Conservation (phyloP, 108 stramenopile species). For the Nannochloropsis salina region DNA sequence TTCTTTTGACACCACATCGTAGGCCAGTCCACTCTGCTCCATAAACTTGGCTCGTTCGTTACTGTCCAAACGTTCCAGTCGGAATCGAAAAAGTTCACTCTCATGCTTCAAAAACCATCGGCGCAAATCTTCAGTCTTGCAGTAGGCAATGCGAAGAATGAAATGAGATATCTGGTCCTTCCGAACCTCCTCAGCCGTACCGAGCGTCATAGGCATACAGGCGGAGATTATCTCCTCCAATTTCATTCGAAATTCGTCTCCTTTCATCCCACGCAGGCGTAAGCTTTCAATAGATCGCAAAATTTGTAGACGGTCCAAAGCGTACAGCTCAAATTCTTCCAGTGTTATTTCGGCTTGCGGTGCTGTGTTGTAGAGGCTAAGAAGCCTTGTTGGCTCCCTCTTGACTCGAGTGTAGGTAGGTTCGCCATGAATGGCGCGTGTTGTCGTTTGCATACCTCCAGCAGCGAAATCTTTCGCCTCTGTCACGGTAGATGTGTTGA, state of each 20-base stretch:
- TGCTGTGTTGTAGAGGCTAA: slow-evolving; percentile 46
- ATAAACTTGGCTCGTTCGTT: slow-evolving; percentile 60
- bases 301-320: slow-evolving; percentile 60
- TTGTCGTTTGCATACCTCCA: slow-evolving; percentile 7
- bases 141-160: slow-evolving; percentile 88
- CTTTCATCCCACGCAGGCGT: slow-evolving; percentile 45
- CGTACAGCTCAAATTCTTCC: slow-evolving; percentile 57
- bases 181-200: slow-evolving; percentile 22
- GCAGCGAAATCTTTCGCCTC: too few relatives aligned
- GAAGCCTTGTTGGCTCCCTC: slow-evolving; percentile 21
- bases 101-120: slow-evolving; percentile 58
- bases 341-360: slow-evolving; percentile 55
- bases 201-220: slow-evolving; percentile 21
- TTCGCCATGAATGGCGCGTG: not conserved
- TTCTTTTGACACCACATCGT: slow-evolving; percentile 57
- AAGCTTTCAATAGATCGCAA: slow-evolving; percentile 86
- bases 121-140: slow-evolving; percentile 62
- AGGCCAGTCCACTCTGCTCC: slow-evolving; percentile 56
- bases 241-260: not conserved
- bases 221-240: not conserved
- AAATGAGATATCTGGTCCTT: slow-evolving; percentile 86
- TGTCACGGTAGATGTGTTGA: too few relatives aligned
- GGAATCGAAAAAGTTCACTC: slow-evolving; percentile 68
- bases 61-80: slow-evolving; percentile 61
- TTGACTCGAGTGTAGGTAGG: slow-evolving; percentile 15